Evolutionary conservation across 2,329 filamentous ascomycete genomes (phyloP).

Genomic region (Endoconidiophora laricicola): DNA sequence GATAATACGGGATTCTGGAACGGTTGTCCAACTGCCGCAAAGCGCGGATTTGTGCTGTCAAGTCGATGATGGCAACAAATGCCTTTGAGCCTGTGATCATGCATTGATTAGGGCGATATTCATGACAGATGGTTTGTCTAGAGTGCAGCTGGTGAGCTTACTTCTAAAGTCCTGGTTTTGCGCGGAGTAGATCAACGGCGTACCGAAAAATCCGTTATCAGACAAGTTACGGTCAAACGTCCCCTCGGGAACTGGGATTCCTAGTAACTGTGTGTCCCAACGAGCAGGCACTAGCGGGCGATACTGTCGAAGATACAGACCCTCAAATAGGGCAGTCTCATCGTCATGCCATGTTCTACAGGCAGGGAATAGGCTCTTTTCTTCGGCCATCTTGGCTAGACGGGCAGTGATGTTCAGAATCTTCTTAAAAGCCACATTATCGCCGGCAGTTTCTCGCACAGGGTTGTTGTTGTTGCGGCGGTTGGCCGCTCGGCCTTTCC

Average conservation of each 20-base stretch:
- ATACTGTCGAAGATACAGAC: slow-evolving; percentile 26
- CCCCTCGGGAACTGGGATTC: slow-evolving; percentile 23
- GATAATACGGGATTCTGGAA: slow-evolving; percentile 19
- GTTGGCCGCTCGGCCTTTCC: too few relatives aligned
- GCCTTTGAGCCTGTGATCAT: slow-evolving; percentile 23
- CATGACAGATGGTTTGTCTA: neutral
- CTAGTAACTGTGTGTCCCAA: slow-evolving; percentile 18
- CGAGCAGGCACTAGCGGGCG: slow-evolving; percentile 24
- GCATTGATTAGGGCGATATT: neutral
- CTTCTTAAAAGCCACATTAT: neutral
- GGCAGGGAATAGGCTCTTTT: slow-evolving; percentile 26
- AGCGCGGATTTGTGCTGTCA: slow-evolving; percentile 22
- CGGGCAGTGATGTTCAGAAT: slow-evolving; percentile 8
- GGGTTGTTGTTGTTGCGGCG: too few relatives aligned
- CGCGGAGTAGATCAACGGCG: slow-evolving; percentile 25
- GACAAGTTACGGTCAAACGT: slow-evolving; percentile 19
- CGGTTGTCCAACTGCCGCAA: slow-evolving; percentile 22
- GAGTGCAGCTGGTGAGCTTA: slow-evolving; percentile 13
- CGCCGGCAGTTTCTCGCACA: neutral
- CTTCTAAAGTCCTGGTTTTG: slow-evolving; percentile 23
- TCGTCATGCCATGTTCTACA: slow-evolving; percentile 33
- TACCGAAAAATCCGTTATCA: slow-evolving; percentile 17
- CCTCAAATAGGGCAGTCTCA: slow-evolving; percentile 29
- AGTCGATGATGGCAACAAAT: slow-evolving; percentile 24
- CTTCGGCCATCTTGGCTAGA: slow-evolving; percentile 26